Base-by-base conservation (phyloP, 2,329 filamentous ascomycete genomes). In the Dothideomycetes sp. region DNA sequence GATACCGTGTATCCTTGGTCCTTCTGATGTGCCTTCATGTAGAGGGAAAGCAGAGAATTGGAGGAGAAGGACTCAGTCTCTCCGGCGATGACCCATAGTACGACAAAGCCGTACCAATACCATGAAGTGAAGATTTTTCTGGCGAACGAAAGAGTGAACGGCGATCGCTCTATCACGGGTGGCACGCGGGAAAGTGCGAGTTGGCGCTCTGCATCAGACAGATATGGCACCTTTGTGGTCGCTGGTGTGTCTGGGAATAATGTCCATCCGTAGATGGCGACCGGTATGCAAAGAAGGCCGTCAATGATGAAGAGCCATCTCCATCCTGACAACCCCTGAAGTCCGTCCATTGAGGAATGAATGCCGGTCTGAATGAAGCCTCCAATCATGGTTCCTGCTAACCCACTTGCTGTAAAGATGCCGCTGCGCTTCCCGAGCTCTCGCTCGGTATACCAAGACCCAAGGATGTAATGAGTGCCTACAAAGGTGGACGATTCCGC, bases 21-120 rank as follows among this genome's bases (percentile, higher is more conserved):
- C 22, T 27, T 27, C 1, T 57, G 64, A 38, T 69, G 62, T 1
- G 60, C 52, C 42, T 68, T 66, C 63, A 73, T 64, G 45, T 70
- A 73, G 1, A 75, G 47, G 0, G 64, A 59, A 0, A 74, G 50
- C 2, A 84, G 63, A 0, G 73, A 64, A 55, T 85, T 84, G 15
- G 72, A 69, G 38, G 72, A 75, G 55, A 84, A 84, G 0, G 77
- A 81, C 54, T 86, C 81, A 0, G 77, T 79, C 52, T 84, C 78
- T 19, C 79, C 78, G 0, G 79, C 79, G 31, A 85, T 75, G 46
- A 81, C 71, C 78, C 79, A 83, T 0, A 83, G 69, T 4, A 74
- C 52, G 2, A 76, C 69, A 48, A 83, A 82, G 1, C 75, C 77
- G 64, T 76, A 81, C 68, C 73, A 80, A 49, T 78, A 71, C 70